Percentiles rank a stretch among this genome's conserved stretches.
Evolutionary conservation across 2,329 filamentous ascomycete species (phyloP).

Genomic region (Colletotrichum chlorophyti): DNA sequence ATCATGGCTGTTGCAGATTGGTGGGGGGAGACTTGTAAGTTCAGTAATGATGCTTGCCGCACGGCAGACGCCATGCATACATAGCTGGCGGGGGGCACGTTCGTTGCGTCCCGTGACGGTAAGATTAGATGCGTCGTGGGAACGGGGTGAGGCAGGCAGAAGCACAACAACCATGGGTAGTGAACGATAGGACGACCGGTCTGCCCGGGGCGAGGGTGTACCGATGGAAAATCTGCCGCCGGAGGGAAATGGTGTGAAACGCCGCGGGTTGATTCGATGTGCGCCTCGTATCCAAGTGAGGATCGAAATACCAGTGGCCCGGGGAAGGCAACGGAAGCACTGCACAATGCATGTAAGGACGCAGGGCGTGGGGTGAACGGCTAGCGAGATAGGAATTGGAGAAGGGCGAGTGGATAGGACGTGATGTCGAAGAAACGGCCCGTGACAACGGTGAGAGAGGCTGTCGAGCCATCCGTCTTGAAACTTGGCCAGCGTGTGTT

Average conservation of each 20-base stretch:
- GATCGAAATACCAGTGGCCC: slow-evolving; percentile 5
- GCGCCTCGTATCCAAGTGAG: slow-evolving; percentile 6
- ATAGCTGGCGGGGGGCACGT: background rate
- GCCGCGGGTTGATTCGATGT: slow-evolving; percentile 9
- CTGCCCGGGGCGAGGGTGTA: background rate
- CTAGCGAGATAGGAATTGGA: slow-evolving; percentile 8
- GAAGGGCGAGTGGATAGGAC: slow-evolving; percentile 14
- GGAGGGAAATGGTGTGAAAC: slow-evolving; percentile 6
- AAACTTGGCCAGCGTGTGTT: slow-evolving; percentile 3
- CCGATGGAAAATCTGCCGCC: background rate
- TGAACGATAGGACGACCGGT: background rate
- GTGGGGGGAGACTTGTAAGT: background rate
- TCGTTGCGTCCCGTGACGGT: background rate
- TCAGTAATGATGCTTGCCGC: background rate
- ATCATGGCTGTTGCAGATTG: background rate
- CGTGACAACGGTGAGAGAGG: slow-evolving; percentile 9
- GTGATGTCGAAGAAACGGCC: background rate
- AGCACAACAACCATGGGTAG: background rate
- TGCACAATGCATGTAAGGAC: slow-evolving; percentile 9
- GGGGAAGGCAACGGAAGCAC: slow-evolving; percentile 21
- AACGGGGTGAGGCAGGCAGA: background rate
- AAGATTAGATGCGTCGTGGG: background rate
- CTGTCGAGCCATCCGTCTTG: background rate
- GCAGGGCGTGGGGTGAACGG: background rate
- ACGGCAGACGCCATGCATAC: slow-evolving; percentile 25